These are phyloP conservation scores for Mariannaea elegans DNA, from an alignment of 2,329 filamentous ascomycete genomes.

Conservation along the genomic window DNA sequence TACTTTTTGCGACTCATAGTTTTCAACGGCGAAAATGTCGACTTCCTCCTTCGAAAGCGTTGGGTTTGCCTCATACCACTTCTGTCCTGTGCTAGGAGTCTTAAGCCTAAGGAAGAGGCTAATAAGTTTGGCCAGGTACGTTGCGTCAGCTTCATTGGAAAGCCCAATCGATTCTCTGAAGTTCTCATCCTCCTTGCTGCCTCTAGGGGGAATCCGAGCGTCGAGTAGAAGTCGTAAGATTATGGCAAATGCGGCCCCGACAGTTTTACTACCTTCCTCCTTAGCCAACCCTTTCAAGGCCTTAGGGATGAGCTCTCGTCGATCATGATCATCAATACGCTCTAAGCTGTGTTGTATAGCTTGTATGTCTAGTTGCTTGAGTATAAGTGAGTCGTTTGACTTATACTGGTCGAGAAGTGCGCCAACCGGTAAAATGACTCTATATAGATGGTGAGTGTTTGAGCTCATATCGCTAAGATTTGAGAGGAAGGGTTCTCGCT, in stretches of 20 bases:
- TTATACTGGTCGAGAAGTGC: conserved; percentile 91
- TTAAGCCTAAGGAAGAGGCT: conserved; percentile 72
- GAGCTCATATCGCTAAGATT: neutral
- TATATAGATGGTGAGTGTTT: conserved; percentile 36
- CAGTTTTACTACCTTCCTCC: conserved; percentile 43
- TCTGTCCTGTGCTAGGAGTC: conserved; percentile 42
- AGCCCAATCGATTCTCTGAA: conserved; percentile 75
- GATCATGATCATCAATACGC: conserved; percentile 63
- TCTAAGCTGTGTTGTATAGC: conserved; percentile 85
- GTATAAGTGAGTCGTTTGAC: conserved; percentile 72
- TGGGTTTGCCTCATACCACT: conserved; percentile 45
- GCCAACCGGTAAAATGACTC: conserved; percentile 84
- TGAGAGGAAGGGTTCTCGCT: neutral
- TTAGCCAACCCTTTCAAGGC: conserved; percentile 45
- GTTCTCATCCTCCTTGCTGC: conserved; percentile 78
- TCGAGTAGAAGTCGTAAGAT: conserved; percentile 79
- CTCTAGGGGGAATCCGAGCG: conserved; percentile 76
- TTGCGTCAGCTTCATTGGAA: conserved; percentile 71
- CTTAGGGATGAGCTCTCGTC: conserved; percentile 75
- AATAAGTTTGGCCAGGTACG: conserved; percentile 78
- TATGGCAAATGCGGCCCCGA: conserved; percentile 79
- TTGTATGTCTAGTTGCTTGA: conserved; percentile 87
- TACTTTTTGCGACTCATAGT: conserved; percentile 71
- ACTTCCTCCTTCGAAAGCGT: conserved; percentile 44
- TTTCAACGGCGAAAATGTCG: conserved; percentile 42